Evolutionary conservation across 2,329 filamentous ascomycete species (phyloP).

Genomic region (Paecilomyces variotii): DNA sequence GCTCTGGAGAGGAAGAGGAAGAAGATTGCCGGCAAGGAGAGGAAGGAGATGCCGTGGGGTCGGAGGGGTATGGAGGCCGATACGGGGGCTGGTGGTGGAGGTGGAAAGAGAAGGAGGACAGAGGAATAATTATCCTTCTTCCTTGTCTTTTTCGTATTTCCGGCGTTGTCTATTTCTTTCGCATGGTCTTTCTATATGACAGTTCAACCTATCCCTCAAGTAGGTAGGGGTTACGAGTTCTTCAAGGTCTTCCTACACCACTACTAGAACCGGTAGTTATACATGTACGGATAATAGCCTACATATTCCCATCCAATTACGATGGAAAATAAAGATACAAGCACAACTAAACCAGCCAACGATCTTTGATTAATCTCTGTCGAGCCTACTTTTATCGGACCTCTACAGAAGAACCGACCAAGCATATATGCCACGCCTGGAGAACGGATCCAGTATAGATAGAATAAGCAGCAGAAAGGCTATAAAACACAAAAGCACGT

Average conservation of each 20-base stretch:
- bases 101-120: conserved; percentile 20
- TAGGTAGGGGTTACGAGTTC: neutral
- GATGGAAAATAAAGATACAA: neutral
- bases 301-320: neutral
- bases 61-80: conserved; percentile 35
- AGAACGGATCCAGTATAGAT: neutral
- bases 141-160: neutral
- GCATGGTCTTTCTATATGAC: neutral
- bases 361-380: neutral
- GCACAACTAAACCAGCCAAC: neutral
- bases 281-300: neutral
- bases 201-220: neutral
- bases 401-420: neutral
- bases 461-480: neutral
- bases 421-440: neutral
- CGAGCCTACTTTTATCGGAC: neutral
- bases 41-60: conserved; percentile 60
- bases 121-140: conserved; percentile 10
- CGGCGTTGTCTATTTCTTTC: neutral
- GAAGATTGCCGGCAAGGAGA: conserved; percentile 81
- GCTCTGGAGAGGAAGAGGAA: conserved; percentile 81
- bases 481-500: neutral
- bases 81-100: conserved; percentile 10
- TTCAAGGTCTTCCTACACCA: no score
- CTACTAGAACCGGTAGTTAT: neutral